Evolutionary conservation across 306 rosid genomes (phyloP).

Genomic region (Aeschynomene evenia): DNA sequence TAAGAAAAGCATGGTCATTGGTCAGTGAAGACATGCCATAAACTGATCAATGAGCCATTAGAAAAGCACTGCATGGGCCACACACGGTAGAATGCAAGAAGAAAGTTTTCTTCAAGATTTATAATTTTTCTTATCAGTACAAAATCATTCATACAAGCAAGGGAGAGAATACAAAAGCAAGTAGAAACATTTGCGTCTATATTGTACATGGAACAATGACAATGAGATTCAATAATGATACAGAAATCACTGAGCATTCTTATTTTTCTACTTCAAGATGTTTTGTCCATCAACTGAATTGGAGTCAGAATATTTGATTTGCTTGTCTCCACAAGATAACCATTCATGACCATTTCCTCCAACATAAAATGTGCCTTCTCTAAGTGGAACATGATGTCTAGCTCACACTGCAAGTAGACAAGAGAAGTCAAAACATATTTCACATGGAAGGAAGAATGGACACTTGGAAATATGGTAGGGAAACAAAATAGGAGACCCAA

Average conservation of each 20-base stretch:
- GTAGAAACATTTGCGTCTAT: neutral
- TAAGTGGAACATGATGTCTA: slow-evolving; percentile 96
- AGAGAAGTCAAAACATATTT: neutral
- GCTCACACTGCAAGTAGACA: slow-evolving; percentile 77
- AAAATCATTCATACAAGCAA: neutral
- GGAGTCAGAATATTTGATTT: slow-evolving; percentile 82
- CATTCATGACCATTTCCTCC: slow-evolving; percentile 99
- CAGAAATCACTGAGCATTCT: slow-evolving; percentile 9
- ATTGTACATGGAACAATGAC: slow-evolving; percentile 19
- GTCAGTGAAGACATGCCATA: neutral
- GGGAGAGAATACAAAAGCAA: neutral
- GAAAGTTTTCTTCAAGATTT: neutral
- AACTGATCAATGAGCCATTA: neutral
- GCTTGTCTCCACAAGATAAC: slow-evolving; percentile 84
- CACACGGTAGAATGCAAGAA: neutral
- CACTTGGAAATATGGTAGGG: neutral
- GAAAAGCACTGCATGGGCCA: neutral
- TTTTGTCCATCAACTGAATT: slow-evolving; percentile 89
- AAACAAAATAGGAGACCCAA: neutral
- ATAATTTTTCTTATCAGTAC: neutral
- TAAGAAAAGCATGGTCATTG: neutral
- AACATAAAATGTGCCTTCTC: slow-evolving; percentile 97
- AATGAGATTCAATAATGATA: slow-evolving; percentile 22
- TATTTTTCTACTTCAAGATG: slow-evolving; percentile 39
- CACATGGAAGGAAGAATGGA: neutral